Evolutionary conservation across 2,329 filamentous ascomycete genomes (phyloP), one percentile per base, ranked within the genome.

Genomic region (Cladophialophora carrionii): DNA sequence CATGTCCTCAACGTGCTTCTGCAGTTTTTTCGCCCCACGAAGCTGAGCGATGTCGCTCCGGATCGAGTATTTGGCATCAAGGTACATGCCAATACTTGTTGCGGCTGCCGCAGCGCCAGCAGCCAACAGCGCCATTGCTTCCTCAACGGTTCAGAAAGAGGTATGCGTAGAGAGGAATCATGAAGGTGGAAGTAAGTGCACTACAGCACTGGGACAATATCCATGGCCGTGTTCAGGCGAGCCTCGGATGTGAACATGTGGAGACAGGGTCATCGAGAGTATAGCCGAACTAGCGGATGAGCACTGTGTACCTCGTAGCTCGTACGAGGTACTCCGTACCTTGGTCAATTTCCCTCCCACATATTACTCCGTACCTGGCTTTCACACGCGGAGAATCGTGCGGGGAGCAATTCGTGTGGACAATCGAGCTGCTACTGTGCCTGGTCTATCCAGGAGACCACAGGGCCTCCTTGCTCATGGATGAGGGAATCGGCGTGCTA

Each of bases 11-110:
- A 56, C 56, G 51, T 58, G 49, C 24, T 61, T 58, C 32, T 67
- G 68, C 6, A 78, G 76, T 26, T 74, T 76, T 34, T 76, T 78
- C 17, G 76, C 66, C 9, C 76, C 76, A 12, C 78, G 74, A n/a
- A 89, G 75, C 10, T 73, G 72, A 0, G 73, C 71, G 14, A 89
- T 68, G 73, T 92, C 90, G 71, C 89, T 85, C 48, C 77, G 74
- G 57, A 92, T 74, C 73, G 89, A 85, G 70, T 84, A 87, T 78
- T 88, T 90, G 62, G 86, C 90, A 71, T 92, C 85, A 51, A 90
- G 77, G 70, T 91, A 90, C 20, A 82, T 81, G 51, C 84, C 82
- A 9, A 79, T 77, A 6, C 77, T 78, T 20, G 75, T 74, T 20
- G 72, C 70, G 17, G 68, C 74, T 20, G 72, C 70, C 17, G 68